Base-by-base conservation (phyloP, 768 basidiomycete species). In the Termitomyces sp. region DNA sequence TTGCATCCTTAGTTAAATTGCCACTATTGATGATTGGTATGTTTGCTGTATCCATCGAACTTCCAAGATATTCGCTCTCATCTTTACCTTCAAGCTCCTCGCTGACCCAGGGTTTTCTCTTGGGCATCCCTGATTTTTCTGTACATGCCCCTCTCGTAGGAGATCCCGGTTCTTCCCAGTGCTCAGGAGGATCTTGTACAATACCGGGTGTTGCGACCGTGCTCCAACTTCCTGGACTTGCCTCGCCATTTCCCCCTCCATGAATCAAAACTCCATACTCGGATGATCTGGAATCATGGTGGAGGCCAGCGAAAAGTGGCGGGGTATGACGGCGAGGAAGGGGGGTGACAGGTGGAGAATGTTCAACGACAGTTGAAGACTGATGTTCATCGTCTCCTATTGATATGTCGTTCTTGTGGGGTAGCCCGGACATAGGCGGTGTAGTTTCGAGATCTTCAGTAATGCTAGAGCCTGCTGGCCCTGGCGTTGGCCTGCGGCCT, bases 401-500 rank as follows among this genome's bases (percentile, higher is more conserved):
- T 10, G 63, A 67, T 59, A 50, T 56, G 18, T 63, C 43, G 14
- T 61, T 46, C 18, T 32, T 41, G 36, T 41, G 42, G 20, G 44
- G 50, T 2, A 39, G 52, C 41, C 46, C 56, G 42, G 64, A 26
- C 56, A 61, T 31, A 46, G 60, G 34, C 13, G 46, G 43, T 42
- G 59, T 55, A 26, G 56, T 39, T 53, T 66, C 58, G 9, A 56
- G 60, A 61, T 67, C 60, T 60, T 68, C 65, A 49, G 70, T 51
- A 27, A 71, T 58, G 13, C 55, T 66, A 58, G 71, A 76, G 52
- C 79, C 84, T 47, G 89, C 85, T 57, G 92, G 89, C 2, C 92
- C 96, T 2, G 94, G 83, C 1, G 76, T 73, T 10, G 96, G 94
- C 63, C 80, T 84, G 22, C 90, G 82, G 5, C 97, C 95, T 70